Base-by-base conservation (phyloP, 805 yeast genomes). In the Hanseniaspora lachancei region DNA sequence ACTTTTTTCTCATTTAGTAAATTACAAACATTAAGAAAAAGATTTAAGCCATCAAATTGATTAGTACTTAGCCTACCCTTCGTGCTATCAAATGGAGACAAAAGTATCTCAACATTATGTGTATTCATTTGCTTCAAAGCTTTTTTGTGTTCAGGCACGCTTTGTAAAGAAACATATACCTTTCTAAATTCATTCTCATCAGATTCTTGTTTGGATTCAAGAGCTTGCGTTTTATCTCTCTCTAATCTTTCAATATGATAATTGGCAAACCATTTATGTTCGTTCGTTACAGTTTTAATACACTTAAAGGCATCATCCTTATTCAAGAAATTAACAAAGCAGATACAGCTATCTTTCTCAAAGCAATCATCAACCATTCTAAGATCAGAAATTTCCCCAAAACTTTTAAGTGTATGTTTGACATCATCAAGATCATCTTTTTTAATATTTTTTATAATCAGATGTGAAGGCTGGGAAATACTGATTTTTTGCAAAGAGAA, bases 231-330 rank as follows among this genome's bases (percentile, higher is more conserved):
- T 44, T 51, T 51, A n/a, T 51, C 49, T 43, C 55, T 43, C 27
- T 51, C 55, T 20, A 51, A 41, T 44, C 55, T 43, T 51, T 51
- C 55, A 18, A 51, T 44, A 21, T 51, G 55, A 23, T 51, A 51
- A 18, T 51, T 51, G 29, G 46, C 44, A 51, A 51, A 51, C 49
- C 49, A 44, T 10, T 43, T 15, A 8, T 24, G 13, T 20, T 44
- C 3, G 5, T 21, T 32, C 1, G n/a, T 40, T 3, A 50, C n/a
- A 21, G n/a, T 34, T 50, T 41, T 13, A 16, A 51, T 20, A 20
- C 55, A 51, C 9, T 43, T 38, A 16, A 23, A 23, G 2, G 55
- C 55, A 23, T 29, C 34, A 7, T 36, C 18, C 9, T 24, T 23
- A 21, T 43, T 13, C 7, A 21, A 39, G 38, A 43, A 51, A 18